phyloP scores from a whole-genome alignment of 805 yeast genomes.

The Kluyveromyces aestuarii region DNA sequence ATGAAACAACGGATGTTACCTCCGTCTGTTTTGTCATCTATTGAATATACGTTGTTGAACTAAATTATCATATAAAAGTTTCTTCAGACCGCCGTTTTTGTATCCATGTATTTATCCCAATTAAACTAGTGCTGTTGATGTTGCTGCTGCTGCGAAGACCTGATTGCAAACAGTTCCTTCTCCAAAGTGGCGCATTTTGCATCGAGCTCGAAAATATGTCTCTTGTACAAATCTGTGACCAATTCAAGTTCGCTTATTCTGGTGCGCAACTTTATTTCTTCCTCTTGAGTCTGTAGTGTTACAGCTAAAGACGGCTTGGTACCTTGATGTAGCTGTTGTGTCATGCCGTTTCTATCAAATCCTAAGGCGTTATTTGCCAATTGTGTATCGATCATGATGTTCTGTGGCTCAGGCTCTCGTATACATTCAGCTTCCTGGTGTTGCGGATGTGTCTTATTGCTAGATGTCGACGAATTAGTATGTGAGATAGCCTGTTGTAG shows the following conservation, averaged over 20 bases:
- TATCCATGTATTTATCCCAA: not conserved
- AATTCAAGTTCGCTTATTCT: conserved; percentile 82
- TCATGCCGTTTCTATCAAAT: not conserved
- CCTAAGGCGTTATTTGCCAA: not conserved
- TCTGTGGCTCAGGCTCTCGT: not conserved
- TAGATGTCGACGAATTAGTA: conserved; percentile 17
- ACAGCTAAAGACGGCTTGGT: conserved; percentile 6
- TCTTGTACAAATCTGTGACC: conserved; percentile 79
- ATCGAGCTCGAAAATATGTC: conserved; percentile 77
- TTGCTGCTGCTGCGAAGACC: not conserved
- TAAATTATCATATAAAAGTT: not conserved
- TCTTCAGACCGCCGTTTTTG: not conserved
- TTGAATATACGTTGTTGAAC: not conserved
- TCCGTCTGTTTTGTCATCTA: not conserved
- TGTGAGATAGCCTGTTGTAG: conserved; percentile 1
- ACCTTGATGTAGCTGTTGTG: not conserved
- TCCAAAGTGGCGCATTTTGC: conserved; percentile 23
- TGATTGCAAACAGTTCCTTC: conserved; percentile 5
- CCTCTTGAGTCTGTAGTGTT: conserved; percentile 23
- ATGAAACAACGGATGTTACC: not conserved
- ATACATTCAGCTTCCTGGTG: not conserved
- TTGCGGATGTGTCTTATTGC: not conserved
- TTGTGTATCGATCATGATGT: not conserved
- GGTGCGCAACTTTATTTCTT: conserved; percentile 46
- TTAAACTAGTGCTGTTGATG: not conserved